A percentile compares a stretch with the other conserved stretches of the same genome.
Evolutionary conservation across 768 basidiomycete genomes (phyloP).

Genomic region (Tricholoma bakamatsutake): DNA sequence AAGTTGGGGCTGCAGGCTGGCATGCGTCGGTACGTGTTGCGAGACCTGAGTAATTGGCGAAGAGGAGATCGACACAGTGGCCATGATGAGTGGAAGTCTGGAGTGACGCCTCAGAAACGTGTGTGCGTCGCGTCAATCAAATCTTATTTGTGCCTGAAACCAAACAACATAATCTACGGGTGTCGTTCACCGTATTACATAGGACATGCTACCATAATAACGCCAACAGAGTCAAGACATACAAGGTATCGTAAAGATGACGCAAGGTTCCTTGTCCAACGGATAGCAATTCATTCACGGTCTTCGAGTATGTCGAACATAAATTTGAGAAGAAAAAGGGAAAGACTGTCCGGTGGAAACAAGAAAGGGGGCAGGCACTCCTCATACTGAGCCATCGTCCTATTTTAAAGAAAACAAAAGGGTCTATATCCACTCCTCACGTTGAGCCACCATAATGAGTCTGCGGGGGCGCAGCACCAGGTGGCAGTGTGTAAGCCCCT

Average conservation of each 20-base stretch:
- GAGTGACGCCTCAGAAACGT: too few species aligned
- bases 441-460: conserved; percentile 20
- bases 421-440: neutral
- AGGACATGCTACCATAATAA: conserved; percentile 6
- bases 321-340: neutral
- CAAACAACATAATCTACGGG: neutral
- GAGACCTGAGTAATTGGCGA: conserved; percentile 58
- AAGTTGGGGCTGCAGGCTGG: conserved; percentile 78
- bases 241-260: conserved; percentile 10
- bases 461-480: conserved; percentile 70
- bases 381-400: conserved; percentile 1
- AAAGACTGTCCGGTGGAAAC: conserved; percentile 1
- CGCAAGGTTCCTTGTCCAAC: conserved; percentile 4
- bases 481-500: conserved; percentile 50
- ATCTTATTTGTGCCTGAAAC: too few species aligned
- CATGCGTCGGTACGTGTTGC: conserved; percentile 56
- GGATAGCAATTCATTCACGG: conserved; percentile 1
- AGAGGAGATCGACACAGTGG: conserved; percentile 36
- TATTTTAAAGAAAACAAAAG: neutral
- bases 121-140: neutral
- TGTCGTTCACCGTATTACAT: conserved; percentile 8
- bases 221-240: neutral
- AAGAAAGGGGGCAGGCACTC: neutral
- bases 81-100: conserved; percentile 21
- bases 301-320: neutral